phyloP scores from a whole-genome alignment of 306 rosid species.

The Comarum palustre region DNA sequence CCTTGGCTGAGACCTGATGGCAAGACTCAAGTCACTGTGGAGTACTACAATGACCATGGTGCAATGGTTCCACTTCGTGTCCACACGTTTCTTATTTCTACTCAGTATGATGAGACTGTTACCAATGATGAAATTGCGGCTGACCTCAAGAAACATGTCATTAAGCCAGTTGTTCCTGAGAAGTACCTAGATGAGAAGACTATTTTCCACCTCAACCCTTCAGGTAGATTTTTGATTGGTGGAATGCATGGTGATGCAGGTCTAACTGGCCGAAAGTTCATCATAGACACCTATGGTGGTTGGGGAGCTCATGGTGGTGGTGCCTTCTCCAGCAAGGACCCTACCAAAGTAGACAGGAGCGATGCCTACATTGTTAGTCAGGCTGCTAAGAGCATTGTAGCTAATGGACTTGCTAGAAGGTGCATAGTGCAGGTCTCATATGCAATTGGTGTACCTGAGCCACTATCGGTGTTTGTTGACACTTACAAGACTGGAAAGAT shows the following conservation, averaged over 20 bases:
- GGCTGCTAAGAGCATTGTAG: constrained; percentile 67
- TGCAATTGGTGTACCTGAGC: constrained; percentile 62
- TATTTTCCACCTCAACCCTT: constrained; percentile 61
- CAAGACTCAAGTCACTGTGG: constrained; percentile 62
- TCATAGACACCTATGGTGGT: constrained; percentile 62
- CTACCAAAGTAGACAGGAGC: constrained; percentile 63
- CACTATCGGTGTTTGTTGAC: constrained; percentile 60
- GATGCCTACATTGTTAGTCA: constrained; percentile 66
- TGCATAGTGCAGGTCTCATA: constrained; percentile 66
- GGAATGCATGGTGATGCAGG: constrained; percentile 72
- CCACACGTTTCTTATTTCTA: constrained; percentile 60
- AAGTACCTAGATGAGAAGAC: constrained; percentile 67
- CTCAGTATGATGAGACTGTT: constrained; percentile 67
- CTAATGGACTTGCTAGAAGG: constrained; percentile 57
- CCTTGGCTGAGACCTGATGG: constrained; percentile 69
- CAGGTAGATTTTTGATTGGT: constrained; percentile 67
- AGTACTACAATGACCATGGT: constrained; percentile 53
- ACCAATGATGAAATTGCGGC: constrained; percentile 63
- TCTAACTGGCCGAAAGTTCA: constrained; percentile 59
- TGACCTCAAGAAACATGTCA: constrained; percentile 59
- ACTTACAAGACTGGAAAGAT: constrained; percentile 53
- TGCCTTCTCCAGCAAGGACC: constrained; percentile 66
- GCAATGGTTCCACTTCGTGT: constrained; percentile 60
- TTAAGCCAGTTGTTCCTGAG: constrained; percentile 55
- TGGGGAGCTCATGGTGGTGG: constrained; percentile 83